These are phyloP conservation scores for Diaporthe citri DNA, from an alignment of 2,329 filamentous ascomycete genomes.

Conservation along the genomic window DNA sequence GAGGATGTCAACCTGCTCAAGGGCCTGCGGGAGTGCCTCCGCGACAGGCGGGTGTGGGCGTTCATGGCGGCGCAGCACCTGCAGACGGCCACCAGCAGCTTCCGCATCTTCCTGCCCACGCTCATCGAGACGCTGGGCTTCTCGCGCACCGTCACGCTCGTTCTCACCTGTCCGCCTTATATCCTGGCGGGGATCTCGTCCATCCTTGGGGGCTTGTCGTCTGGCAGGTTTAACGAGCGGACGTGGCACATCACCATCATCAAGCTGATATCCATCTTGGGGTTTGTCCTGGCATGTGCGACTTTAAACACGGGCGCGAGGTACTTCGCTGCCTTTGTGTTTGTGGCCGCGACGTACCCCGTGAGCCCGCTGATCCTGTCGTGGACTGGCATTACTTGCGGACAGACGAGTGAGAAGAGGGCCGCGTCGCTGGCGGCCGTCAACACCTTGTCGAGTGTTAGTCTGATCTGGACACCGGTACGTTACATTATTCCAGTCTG, in stretches of 20 bases:
- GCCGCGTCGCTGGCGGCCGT: slow-evolving; percentile 54
- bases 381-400: slow-evolving; percentile 56
- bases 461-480: slow-evolving; percentile 28
- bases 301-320: slow-evolving; percentile 47
- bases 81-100: slow-evolving; percentile 44
- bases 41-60: slow-evolving; percentile 14
- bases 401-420: slow-evolving; percentile 62
- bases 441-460: slow-evolving; percentile 15
- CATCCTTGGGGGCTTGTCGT: slow-evolving; percentile 52
- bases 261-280: slow-evolving; percentile 55
- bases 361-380: slow-evolving; percentile 59
- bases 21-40: slow-evolving; percentile 11
- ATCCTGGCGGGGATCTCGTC: slow-evolving; percentile 53
- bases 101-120: slow-evolving; percentile 48
- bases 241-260: slow-evolving; percentile 60
- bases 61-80: slow-evolving; percentile 27
- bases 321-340: slow-evolving; percentile 52
- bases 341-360: slow-evolving; percentile 53
- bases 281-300: slow-evolving; percentile 49
- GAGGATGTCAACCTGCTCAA: background rate
- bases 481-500: background rate
- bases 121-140: slow-evolving; percentile 58
- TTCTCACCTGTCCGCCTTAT: slow-evolving; percentile 61
- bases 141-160: slow-evolving; percentile 54
- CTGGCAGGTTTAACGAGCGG: slow-evolving; percentile 60